Conservation (phyloP, 2,329 filamentous ascomycete genomes). For the Sordariomycetes sp. region DNA sequence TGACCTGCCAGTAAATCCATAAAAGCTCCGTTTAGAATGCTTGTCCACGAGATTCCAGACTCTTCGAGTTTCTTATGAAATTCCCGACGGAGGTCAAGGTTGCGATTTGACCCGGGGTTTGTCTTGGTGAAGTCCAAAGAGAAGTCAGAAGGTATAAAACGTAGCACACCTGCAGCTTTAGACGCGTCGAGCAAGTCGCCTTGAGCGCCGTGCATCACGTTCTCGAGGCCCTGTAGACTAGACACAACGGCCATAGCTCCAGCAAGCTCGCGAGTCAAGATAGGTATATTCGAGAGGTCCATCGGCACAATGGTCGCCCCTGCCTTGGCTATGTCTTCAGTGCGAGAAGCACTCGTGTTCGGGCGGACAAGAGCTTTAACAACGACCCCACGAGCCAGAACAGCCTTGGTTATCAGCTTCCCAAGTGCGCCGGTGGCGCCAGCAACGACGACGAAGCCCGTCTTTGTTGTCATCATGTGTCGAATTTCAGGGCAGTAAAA, state of each 20-base stretch:
- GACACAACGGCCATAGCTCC: background rate
- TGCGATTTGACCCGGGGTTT: background rate
- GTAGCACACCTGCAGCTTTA: background rate
- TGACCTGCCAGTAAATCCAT: background rate
- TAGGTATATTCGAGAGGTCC: background rate
- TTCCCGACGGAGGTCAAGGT: background rate
- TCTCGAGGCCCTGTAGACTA: background rate
- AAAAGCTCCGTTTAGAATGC: background rate
- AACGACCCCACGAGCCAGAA: background rate
- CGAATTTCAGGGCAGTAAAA: too few relatives aligned
- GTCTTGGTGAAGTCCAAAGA: constrained; percentile 1
- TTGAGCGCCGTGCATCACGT: background rate
- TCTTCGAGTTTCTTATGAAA: background rate
- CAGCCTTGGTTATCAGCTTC: background rate
- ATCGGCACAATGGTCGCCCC: background rate
- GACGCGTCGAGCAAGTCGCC: background rate
- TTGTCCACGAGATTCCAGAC: background rate
- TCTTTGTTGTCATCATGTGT: too few relatives aligned
- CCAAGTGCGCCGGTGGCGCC: background rate
- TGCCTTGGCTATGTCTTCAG: background rate
- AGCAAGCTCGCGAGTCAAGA: background rate
- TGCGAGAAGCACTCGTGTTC: background rate
- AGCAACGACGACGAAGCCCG: background rate
- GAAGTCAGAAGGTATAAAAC: background rate
- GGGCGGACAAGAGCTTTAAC: background rate